Conservation (phyloP, 108 stramenopile species). For the Nitzschia putrida region DNA sequence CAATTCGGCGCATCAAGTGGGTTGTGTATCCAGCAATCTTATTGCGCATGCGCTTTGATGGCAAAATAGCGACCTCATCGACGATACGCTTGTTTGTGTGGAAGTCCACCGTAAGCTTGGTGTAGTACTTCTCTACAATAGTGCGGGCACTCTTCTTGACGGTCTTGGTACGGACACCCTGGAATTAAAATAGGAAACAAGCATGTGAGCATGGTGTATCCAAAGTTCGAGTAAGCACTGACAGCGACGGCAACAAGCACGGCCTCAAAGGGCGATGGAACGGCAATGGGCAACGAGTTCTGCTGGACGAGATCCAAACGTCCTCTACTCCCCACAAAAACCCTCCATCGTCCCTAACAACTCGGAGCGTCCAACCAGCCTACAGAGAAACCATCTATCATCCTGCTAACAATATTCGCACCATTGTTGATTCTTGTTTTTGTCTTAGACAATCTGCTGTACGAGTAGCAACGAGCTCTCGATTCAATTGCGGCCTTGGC, state of each 20-base stretch:
- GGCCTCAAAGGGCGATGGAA: neutral
- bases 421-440: neutral
- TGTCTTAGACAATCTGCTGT: neutral
- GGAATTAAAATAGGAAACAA: conserved; percentile 12
- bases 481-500: neutral
- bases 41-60: conserved; percentile 99
- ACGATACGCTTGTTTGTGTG: conserved; percentile 99
- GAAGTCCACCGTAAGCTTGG: conserved; percentile 98
- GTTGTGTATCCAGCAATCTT: conserved; percentile 99
- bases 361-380: neutral
- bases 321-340: too few species aligned
- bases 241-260: neutral
- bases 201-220: neutral
- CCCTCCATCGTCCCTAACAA: too few species aligned
- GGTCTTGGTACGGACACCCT: conserved; percentile 99
- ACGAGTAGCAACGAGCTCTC: neutral
- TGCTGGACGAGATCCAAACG: neutral
- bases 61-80: conserved; percentile 96
- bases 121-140: conserved; percentile 99
- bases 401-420: neutral
- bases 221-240: neutral
- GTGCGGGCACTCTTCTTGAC: conserved; percentile 99
- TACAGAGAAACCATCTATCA: neutral
- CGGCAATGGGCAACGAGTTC: neutral
- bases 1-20: conserved; percentile 99